Evolutionary conservation across 441 rosid genomes (phyloP), one percentile per base, ranked within the genome.

Genomic region (Biscutella laevigata): DNA sequence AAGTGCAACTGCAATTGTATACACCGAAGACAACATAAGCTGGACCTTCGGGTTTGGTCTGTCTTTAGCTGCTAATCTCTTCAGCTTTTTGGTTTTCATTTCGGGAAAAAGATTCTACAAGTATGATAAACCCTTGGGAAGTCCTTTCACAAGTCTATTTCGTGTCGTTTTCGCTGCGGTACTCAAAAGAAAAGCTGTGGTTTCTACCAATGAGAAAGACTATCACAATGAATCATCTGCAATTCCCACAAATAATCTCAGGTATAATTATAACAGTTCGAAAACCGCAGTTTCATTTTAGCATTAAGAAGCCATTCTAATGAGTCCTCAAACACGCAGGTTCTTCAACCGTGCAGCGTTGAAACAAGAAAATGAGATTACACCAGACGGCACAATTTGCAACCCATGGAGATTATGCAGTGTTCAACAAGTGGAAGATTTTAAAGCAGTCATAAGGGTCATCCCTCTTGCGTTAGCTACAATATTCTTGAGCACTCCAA

Each of bases 361-460:
- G 52, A 59, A 63, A 42, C 48, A 61, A 0, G 69, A 52, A 47
- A 59, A 63, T 2, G 78, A 72, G 1, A 43, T 53, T 0, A 57
- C 47, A 36, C 49, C 20, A 50, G 55, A 70, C 1, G 74, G 71
- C 1, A 40, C 71, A 15, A 34, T 63, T 10, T 46, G 34, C 1
- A 71, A 61, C 38, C 64, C 51, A 3, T 79, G 85, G 85, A 64
- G 59, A 34, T 36, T 82, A 11, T 77, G 78, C 61, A 71, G 76
- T 2, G 83, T 77, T 58, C 66, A 80, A 29, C 74, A 77, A 73
- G 80, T 82, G 11, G 85, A 82, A 52, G 88, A 82, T 56, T 59
- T 82, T 20, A 81, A 78, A 59, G 58, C 66, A 20, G 59, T 81
- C 15, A n/a, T 77, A 3, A 71, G 73, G 52, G 66, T 78, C 60